Evolutionary conservation across 345 rosid species (phyloP).

Genomic region (Litchi chinensis): DNA sequence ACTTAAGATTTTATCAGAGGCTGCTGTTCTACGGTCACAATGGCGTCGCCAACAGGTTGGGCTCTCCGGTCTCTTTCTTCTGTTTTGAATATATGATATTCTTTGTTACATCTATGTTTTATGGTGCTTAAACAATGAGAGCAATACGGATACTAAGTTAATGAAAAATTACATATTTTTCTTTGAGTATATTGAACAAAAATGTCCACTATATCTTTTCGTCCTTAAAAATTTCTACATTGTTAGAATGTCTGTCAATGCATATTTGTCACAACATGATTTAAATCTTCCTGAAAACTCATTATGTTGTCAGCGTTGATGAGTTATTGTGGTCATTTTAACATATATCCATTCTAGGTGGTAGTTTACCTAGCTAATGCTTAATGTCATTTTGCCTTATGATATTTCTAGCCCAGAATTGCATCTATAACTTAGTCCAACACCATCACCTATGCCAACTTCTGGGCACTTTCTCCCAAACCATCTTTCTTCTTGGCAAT

Average conservation of each 20-base stretch:
- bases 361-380: neutral
- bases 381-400: neutral
- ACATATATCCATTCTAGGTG: neutral
- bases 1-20: slow-evolving; percentile 73
- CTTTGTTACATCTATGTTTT: neutral
- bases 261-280: neutral
- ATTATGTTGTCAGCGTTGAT: neutral
- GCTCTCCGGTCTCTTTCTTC: neutral
- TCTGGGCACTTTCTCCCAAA: neutral
- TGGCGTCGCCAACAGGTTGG: slow-evolving; percentile 92
- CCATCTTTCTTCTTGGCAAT: neutral
- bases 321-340: neutral
- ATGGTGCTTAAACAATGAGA: neutral
- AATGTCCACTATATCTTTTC: neutral
- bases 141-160: neutral
- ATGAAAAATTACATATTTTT: neutral
- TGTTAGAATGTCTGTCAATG: neutral
- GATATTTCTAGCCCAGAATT: neutral
- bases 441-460: neutral
- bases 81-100: neutral
- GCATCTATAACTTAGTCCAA: neutral
- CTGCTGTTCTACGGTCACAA: slow-evolving; percentile 67
- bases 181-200: neutral
- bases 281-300: neutral
- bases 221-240: neutral